Conservation (phyloP, 169 alveolate species). For the Eimeria brunetti region DNA sequence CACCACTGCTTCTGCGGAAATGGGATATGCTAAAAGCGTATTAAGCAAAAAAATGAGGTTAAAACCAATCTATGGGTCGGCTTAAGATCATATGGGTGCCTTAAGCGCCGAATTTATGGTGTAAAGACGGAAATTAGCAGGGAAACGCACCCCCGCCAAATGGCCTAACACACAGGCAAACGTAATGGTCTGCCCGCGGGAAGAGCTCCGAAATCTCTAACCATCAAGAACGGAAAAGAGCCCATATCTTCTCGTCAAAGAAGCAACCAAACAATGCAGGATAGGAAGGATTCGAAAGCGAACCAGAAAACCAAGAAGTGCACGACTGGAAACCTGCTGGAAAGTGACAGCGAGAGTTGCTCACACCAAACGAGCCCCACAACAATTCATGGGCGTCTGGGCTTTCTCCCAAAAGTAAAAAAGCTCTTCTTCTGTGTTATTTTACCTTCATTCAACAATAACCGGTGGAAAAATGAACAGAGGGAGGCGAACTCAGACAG, state of each 20-base stretch:
- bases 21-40: not conserved
- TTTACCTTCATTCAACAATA: not conserved
- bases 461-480: not conserved
- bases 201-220: not conserved
- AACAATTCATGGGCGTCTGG: constrained; percentile 12
- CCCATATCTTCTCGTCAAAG: not conserved
- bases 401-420: constrained; percentile 23
- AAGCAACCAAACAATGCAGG: not conserved
- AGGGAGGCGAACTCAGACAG: not conserved
- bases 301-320: not conserved
- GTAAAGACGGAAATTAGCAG: not conserved
- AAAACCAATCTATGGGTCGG: not conserved
- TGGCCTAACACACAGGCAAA: constrained; percentile 44
- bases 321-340: constrained; percentile 13
- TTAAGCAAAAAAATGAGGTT: not conserved
- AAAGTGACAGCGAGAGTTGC: constrained; percentile 18
- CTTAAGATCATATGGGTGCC: not conserved
- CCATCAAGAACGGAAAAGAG: not conserved
- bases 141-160: constrained; percentile 2
- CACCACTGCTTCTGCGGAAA: constrained; percentile 34
- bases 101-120: not conserved
- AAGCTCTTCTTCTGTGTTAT: not conserved
- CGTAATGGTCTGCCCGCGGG: constrained; percentile 50
- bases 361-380: constrained; percentile 54
- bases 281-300: not conserved